These are phyloP conservation scores for Sphagnum tenellum DNA, from an alignment of 225 moss, liverwort and hornwort genomes.

Conservation along the genomic window DNA sequence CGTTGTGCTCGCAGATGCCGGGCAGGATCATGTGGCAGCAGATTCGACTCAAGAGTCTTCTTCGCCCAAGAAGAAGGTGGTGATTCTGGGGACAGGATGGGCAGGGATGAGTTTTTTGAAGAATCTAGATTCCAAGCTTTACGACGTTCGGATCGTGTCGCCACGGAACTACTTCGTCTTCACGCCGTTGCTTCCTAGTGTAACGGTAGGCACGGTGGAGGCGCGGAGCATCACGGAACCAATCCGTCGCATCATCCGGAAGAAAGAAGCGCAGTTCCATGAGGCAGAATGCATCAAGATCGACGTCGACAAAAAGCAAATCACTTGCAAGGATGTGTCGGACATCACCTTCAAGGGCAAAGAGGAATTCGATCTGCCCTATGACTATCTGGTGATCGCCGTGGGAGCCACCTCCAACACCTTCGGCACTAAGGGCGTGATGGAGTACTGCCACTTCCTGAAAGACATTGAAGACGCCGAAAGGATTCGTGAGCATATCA, in stretches of 20 bases:
- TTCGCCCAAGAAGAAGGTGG: slow-evolving; percentile 48
- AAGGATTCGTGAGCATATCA: slow-evolving; percentile 72
- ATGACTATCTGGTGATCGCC: slow-evolving; percentile 77
- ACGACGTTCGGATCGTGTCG: slow-evolving; percentile 69
- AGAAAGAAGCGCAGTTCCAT: slow-evolving; percentile 50
- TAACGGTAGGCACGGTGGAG: slow-evolving; percentile 94
- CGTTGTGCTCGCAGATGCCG: slow-evolving; percentile 67
- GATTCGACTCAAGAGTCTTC: slow-evolving; percentile 5
- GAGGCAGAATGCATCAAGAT: slow-evolving; percentile 85
- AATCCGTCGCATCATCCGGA: slow-evolving; percentile 67
- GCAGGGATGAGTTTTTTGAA: slow-evolving; percentile 88
- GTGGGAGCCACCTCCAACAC: slow-evolving; percentile 86
- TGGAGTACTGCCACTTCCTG: slow-evolving; percentile 70
- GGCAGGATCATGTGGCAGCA: slow-evolving; percentile 18
- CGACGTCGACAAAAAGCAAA: slow-evolving; percentile 59
- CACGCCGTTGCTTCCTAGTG: slow-evolving; percentile 89
- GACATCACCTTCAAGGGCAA: slow-evolving; percentile 29
- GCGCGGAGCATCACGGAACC: slow-evolving; percentile 92
- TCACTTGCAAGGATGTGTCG: slow-evolving; percentile 57
- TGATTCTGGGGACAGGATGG: slow-evolving; percentile 97
- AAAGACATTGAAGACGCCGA: slow-evolving; percentile 97
- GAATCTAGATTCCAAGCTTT: slow-evolving; percentile 44
- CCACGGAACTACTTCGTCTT: slow-evolving; percentile 97
- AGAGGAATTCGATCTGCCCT: slow-evolving; percentile 61
- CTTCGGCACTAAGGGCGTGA: slow-evolving; percentile 77